Evolutionary conservation across 2,329 filamentous ascomycete species (phyloP).

Genomic region (Aspergillus fijiensis): DNA sequence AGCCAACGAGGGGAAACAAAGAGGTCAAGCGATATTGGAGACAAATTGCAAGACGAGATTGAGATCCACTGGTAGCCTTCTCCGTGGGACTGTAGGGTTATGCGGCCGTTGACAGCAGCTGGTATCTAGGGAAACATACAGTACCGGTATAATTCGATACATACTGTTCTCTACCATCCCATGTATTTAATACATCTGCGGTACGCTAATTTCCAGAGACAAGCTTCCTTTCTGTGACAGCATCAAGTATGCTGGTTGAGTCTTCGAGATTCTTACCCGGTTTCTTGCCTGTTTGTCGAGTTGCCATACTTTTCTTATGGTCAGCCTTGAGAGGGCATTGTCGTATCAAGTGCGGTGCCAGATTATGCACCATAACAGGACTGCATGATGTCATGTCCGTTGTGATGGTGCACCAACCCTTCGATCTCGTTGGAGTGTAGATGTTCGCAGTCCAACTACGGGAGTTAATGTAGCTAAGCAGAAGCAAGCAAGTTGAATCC

Average conservation of each 20-base stretch:
- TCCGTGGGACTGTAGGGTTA: background rate
- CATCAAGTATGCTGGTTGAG: background rate
- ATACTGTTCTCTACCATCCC: background rate
- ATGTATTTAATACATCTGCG: background rate
- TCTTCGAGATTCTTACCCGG: background rate
- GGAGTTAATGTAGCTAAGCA: too few relatives aligned
- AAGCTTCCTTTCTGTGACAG: background rate
- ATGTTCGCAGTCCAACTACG: too few relatives aligned
- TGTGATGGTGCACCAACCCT: background rate
- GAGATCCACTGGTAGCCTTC: background rate
- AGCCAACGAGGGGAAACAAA: background rate
- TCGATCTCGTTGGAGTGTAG: background rate
- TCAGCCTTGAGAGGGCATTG: background rate
- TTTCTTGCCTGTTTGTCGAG: background rate
- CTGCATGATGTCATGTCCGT: background rate
- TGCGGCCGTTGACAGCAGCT: background rate
- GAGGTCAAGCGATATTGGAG: background rate
- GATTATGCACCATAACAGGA: background rate
- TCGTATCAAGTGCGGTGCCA: background rate
- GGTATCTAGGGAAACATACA: background rate
- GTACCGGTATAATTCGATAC: background rate
- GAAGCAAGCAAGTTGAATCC: too few relatives aligned
- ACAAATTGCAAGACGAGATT: background rate
- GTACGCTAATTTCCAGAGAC: background rate
- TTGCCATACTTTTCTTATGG: background rate